Percentiles rank a stretch among this genome's conserved stretches.
Conservation (phyloP, 2,329 filamentous ascomycete genomes). For the Plectosphaerella cucumerina region DNA sequence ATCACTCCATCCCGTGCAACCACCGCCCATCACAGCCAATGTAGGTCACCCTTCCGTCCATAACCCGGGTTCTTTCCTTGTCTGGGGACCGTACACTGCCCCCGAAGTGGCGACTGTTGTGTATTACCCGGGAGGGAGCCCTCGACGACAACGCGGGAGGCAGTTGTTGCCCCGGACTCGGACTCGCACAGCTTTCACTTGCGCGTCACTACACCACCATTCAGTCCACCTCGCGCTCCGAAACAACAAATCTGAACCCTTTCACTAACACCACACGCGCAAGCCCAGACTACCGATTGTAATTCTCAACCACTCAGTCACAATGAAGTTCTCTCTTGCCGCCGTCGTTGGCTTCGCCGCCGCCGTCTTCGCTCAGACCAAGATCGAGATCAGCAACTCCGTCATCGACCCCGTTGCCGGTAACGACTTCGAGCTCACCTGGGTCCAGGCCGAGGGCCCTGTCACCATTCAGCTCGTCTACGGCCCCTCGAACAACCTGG, state of each 20-base stretch:
- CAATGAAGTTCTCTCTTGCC: slow-evolving; percentile 26
- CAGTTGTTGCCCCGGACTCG: too few species aligned
- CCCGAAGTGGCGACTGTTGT: too few species aligned
- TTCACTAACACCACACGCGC: slow-evolving; percentile 5
- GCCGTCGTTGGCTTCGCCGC: slow-evolving; percentile 25
- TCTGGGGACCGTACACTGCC: too few species aligned
- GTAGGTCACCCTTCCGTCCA: too few species aligned
- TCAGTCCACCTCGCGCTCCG: too few species aligned
- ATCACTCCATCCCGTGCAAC: too few species aligned
- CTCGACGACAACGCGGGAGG: too few species aligned
- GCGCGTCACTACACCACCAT: slow-evolving; percentile 6
- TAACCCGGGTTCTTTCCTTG: too few species aligned
- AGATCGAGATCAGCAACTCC: slow-evolving; percentile 26
- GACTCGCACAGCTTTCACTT: neutral
- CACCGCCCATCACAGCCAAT: too few species aligned
- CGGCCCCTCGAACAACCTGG: slow-evolving; percentile 30
- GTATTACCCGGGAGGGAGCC: too few species aligned
- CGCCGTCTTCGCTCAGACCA: slow-evolving; percentile 20
- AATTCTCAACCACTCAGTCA: slow-evolving; percentile 11
- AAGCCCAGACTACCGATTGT: slow-evolving; percentile 8
- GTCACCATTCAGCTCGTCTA: slow-evolving; percentile 37
- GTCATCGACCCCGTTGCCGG: slow-evolving; percentile 30
- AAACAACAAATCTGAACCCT: slow-evolving; percentile 2
- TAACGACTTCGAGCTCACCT: slow-evolving; percentile 38
- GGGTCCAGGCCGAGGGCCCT: slow-evolving; percentile 32